Base-by-base conservation (phyloP, 2,329 filamentous ascomycete species). In the Beauveria medogensis region DNA sequence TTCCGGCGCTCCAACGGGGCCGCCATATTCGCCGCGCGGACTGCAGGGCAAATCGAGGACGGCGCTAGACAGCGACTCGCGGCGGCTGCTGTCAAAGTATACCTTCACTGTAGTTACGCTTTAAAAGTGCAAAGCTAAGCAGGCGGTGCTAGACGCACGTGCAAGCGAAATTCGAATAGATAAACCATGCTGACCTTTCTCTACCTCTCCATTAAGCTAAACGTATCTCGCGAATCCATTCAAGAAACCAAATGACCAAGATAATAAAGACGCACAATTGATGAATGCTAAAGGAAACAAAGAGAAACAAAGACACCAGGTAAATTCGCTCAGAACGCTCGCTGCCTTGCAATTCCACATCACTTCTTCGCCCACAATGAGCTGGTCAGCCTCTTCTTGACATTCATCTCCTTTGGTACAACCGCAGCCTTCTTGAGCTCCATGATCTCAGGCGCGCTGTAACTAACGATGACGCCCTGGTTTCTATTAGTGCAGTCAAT, bases 1-100 rank as follows among this genome's bases (percentile, higher is more conserved):
- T 79, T 79, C 64, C 70, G 74, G 6, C 71, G 76, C 40, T 84
- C 76, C 61, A 68, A 69, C 1, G 76, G 81, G 59, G 80, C 76
- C 2, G 71, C 74, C n/a, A 65, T 67, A 12, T 75, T 84, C 50
- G 70, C 77, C 6, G 60, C 65, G 2, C 64, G 66, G 5, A 69
- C 78, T 82, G 6, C 64, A 65, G 7, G 66, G 63, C 3, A 69
- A 68, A 5, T 67, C 65, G 8, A 68, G 65, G 4, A 65, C 67
- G 5, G 72, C 68, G 7, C 62, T 83, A 14, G 80, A 83, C 28
- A 63, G 63, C 3, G 80, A 82, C 51, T 76, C 77, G 7, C 68
- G 68, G 53, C 67, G 69, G 50, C 60, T 77, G 51, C 64, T 84
- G 47, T 60, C 62, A 47, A 69, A 72, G 41, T 84, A 84, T 9